Base-by-base conservation (phyloP, 768 basidiomycete genomes). In the Leucocoprinus birnbaumii region DNA sequence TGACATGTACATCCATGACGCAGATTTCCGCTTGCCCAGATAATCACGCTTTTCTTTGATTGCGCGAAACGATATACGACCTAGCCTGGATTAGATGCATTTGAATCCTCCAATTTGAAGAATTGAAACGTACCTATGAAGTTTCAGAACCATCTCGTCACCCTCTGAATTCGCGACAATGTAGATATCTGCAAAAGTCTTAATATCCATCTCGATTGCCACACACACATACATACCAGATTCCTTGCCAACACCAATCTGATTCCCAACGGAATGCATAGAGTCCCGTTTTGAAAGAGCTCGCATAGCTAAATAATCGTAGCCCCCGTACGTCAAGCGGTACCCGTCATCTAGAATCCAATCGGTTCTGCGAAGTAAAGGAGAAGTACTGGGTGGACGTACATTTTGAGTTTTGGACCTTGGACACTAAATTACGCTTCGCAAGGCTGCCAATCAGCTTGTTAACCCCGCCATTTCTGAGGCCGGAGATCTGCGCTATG, bases 1-100 rank as follows among this genome's bases (percentile, higher is more conserved):
- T 19, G 93, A 95, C 91, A 99, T 92, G 72, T 98, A 98, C 94
- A 98, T 97, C 97, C 97, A 99, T 16, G 92, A 92, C 0, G 97
- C 96, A 16, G 89, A 91, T 70, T 94, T 94, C 40, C 97, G 83
- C 69, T 94, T 96, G 21, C 95, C 93, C 53, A 99, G 75, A 67
- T 98, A 99, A 66, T 99, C 97, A 57, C 97, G 79, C 66, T 98
- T 98, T 63, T 87, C 81, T 72, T 99, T 99, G 73, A 99, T 94
- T 0, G 93, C 86, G 40, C 97, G 87, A 73, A 99, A 99, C 0
- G 95, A 98, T 62, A 98, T 85, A n/a, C 97, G 89, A 31, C 97
- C 97, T 16, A 98, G 81, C 40, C 97, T 98, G 66, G 25, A 46
- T 24, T 56, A 37, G 35, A 56, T 51, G 34, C 45, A 40, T 4